Evolutionary conservation across 2,329 filamentous ascomycete species (phyloP), one percentile per base, ranked within the genome.

Genomic region (Botrytis galanthina): DNA sequence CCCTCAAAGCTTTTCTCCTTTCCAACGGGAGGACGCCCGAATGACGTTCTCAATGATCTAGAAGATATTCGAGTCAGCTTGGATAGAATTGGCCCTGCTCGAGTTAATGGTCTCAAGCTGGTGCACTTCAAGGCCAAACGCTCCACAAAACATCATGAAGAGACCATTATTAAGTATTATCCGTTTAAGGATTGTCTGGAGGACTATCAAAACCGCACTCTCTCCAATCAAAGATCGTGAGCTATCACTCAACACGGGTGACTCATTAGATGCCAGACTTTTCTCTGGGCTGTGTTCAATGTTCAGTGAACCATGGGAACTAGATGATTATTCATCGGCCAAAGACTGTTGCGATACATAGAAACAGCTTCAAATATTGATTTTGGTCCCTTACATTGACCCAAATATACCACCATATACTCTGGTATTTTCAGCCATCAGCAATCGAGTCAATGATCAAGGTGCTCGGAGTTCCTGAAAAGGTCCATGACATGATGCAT

Each of bases 91-190:
- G 66, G 48, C 10, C 66, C 66, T 6, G 66, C 66, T 68, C 66
- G 66, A 42, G n/a, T 68, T 22, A 57, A 68, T 68, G 66, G 66
- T 48, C 57, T 68, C 35, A 68, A 68, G n/a, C 35, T 68, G 9
- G 32, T 68, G 48, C 35, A 26, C 6, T 68, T 68, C 66, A 57
- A n/a, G 18, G 9, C 22, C 37, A 22, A 22, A 42, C 18, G 1
- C 10, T 39, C 16, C 10, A 26, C 48, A 57, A 0, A 22, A 42
- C 35, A 57, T 48, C 48, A 68, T 18, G 8, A 22, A 32, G 35
- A 29, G 5, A 57, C 66, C 7, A 12, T 26, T 10, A 20, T 68
- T 37, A 68, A 42, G 18, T 68, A 68, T 68, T 68, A 68, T 16
- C 66, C 48, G 22, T 68, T 68, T 18, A 68, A 57, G n/a, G 66